Percentiles rank a stretch among this genome's conserved stretches.
Evolutionary conservation across 23 red algal genomes (phyloP).

Genomic region (Gracilaria vermiculophylla): DNA sequence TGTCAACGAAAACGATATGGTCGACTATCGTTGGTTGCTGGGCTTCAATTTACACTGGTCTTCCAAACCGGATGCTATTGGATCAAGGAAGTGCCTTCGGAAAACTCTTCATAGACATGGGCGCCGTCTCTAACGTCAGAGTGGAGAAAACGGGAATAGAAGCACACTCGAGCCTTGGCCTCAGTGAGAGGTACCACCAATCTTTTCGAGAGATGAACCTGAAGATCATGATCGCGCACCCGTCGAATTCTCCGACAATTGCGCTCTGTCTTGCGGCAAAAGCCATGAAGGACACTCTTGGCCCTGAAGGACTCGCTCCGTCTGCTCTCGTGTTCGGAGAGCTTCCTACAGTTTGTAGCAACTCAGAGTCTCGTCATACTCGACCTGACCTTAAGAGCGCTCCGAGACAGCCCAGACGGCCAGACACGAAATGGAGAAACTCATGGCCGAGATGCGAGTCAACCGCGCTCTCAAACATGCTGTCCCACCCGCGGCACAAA

Average conservation of each 20-base stretch:
- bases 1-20: background rate
- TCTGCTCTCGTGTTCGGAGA: slow-evolving; percentile 19
- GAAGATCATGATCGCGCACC: background rate
- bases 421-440: background rate
- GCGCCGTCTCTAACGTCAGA: background rate
- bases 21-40: background rate
- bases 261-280: background rate
- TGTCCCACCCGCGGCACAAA: background rate
- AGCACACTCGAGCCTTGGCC: slow-evolving; percentile 31
- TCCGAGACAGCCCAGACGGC: background rate
- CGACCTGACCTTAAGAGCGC: background rate
- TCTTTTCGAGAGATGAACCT: slow-evolving; percentile 7
- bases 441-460: background rate
- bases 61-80: background rate
- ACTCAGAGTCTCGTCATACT: background rate
- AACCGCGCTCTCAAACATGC: background rate
- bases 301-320: background rate
- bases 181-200: slow-evolving; percentile 28
- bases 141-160: slow-evolving; percentile 14
- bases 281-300: slow-evolving; percentile 41
- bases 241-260: background rate
- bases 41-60: background rate
- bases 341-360: background rate
- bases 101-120: slow-evolving; percentile 5
- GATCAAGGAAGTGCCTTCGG: background rate